Evolutionary conservation across 2,329 filamentous ascomycete species (phyloP), one percentile per base, ranked within the genome.

Genomic region (Colletotrichum lini): DNA sequence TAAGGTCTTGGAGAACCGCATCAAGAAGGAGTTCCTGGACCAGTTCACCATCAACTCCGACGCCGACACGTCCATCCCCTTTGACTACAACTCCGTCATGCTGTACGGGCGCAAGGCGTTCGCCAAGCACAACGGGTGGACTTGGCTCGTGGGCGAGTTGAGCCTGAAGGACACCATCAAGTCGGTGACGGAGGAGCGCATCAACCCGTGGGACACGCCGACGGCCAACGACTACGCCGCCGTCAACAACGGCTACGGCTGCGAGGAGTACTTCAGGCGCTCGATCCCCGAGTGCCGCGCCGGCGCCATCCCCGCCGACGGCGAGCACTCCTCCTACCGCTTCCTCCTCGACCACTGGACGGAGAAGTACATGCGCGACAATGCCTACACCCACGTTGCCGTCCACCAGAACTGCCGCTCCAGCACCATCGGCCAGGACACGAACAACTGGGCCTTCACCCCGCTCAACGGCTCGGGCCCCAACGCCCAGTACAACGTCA

Each of bases 61-160:
- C 5, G 65, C 65, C 12, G 18, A 57, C 18, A 49, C 30, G 2
- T 68, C 65, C 4, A 12, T 68, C 1, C 65, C 65, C 1, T 68
- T 68, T 2, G 65, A 68, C 65, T 68, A 68, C 44, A 68, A 68
- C 44, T 68, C 65, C 13, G 50, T 68, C 60, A 68, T 68, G 65
- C 21, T 68, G 3, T 68, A 57, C 59, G 9, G 40, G 5, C 23
- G 18, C n/a, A 62, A 62, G 15, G 65, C 26, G 21, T 62, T 54
- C 26, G 42, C 58, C 18, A 67, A 44, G 30, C 12, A n/a, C 35
- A 66, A 58, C 63, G 13, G 18, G 1, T 35, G 15, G 23, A 49
- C 52, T 1, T 49, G 23, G 18, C 42, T 65, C 26, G 15, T 26
- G 2, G 62, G 62, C 1, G 42, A 49, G 26, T 18, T 2, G 7